Conservation (phyloP, 106 monocot species). For the Platanthera zijinensis region DNA sequence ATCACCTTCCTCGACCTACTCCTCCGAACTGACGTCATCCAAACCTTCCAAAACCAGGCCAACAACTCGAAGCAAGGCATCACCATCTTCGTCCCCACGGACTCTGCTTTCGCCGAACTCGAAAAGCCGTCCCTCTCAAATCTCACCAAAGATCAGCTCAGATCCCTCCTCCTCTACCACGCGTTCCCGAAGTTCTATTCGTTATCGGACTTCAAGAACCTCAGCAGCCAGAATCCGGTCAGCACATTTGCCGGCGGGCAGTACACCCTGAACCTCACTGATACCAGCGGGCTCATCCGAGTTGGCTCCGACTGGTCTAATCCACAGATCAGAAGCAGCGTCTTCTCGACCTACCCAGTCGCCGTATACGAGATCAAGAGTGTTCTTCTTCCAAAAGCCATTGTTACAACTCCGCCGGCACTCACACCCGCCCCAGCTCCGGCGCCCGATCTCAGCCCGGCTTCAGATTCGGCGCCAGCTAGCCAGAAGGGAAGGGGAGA, state of each 20-base stretch:
- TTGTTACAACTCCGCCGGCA: constrained; percentile 50
- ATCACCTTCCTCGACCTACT: constrained; percentile 73
- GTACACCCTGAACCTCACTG: constrained; percentile 56
- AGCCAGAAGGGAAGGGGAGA: background rate
- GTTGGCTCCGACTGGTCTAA: constrained; percentile 65
- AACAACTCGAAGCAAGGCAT: constrained; percentile 73
- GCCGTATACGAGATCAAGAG: constrained; percentile 62
- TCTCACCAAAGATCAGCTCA: constrained; percentile 74
- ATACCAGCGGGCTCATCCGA: constrained; percentile 44
- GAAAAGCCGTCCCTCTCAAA: constrained; percentile 59
- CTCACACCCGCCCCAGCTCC: constrained; percentile 62
- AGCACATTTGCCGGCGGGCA: constrained; percentile 68
- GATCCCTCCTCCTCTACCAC: constrained; percentile 70
- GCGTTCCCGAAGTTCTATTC: constrained; percentile 81
- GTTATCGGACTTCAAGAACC: constrained; percentile 68
- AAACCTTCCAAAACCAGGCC: constrained; percentile 84
- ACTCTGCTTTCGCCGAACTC: constrained; percentile 62
- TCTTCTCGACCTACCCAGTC: constrained; percentile 58
- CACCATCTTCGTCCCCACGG: constrained; percentile 84
- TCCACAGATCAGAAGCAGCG: constrained; percentile 76
- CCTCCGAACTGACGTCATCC: constrained; percentile 53
- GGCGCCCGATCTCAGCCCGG: constrained; percentile 19
- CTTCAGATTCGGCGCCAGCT: background rate
- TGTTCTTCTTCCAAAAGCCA: constrained; percentile 65
- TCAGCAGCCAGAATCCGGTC: constrained; percentile 47